Percentiles rank a stretch among this genome's conserved stretches.
Evolutionary conservation across 495 filamentous ascomycete species (phyloP).

Genomic region (Tetracladium setigerum): DNA sequence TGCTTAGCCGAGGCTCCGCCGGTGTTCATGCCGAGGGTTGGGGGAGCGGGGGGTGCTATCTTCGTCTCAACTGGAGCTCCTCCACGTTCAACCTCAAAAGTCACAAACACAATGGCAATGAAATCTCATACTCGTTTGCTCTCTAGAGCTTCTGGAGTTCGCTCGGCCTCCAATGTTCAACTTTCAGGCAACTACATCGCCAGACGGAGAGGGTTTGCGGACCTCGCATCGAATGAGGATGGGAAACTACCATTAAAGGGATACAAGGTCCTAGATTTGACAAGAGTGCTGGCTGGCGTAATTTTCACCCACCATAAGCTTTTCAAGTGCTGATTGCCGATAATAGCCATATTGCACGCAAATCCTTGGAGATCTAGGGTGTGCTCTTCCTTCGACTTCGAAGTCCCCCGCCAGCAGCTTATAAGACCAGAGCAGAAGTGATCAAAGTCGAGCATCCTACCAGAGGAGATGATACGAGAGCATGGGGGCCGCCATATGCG

Average conservation of each 20-base stretch:
- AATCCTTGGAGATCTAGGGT: slow-evolving; percentile 95
- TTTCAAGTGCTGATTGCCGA: slow-evolving; percentile 2
- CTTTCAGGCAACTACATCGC: not conserved
- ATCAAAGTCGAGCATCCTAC: slow-evolving; percentile 96
- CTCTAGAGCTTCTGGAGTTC: slow-evolving; percentile 10
- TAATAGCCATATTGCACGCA: slow-evolving; percentile 92
- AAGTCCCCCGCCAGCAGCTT: slow-evolving; percentile 19
- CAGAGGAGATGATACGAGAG: slow-evolving; percentile 87
- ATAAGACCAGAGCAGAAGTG: slow-evolving; percentile 66
- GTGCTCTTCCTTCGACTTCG: slow-evolving; percentile 23
- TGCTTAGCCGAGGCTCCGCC: no score
- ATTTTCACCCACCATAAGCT: slow-evolving; percentile 26
- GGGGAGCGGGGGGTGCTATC: no score
- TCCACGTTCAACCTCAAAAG: no score
- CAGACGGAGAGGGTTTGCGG: slow-evolving; percentile 10
- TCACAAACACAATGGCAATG: no score
- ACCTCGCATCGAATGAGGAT: slow-evolving; percentile 7
- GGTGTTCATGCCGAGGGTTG: no score
- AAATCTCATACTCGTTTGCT: not conserved
- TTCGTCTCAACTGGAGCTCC: no score
- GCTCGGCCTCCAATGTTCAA: slow-evolving; percentile 4
- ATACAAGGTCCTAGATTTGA: slow-evolving; percentile 90
- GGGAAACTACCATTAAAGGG: slow-evolving; percentile 63
- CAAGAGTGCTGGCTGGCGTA: slow-evolving; percentile 90
- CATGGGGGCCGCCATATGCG: slow-evolving; percentile 95